These are phyloP conservation scores for Globisporangium emineosum DNA, from an alignment of 352 stramenopile species.

Conservation along the genomic window DNA sequence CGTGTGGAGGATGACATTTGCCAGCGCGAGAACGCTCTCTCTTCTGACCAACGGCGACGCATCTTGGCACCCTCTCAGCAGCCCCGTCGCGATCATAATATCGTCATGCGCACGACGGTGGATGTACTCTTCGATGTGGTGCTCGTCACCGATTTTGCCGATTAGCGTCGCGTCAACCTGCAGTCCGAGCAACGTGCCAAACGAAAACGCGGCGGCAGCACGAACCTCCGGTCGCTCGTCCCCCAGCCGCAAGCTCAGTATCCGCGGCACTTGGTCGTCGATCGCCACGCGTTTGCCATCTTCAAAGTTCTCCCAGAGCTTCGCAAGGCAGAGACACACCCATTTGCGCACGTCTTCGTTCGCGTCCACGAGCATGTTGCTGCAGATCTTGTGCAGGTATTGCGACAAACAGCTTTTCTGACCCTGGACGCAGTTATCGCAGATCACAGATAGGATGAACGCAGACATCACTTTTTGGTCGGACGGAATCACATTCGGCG, in stretches of 20 bases:
- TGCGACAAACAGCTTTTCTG: slow-evolving; percentile 94
- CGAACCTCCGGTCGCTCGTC: slow-evolving; percentile 91
- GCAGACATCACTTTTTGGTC: slow-evolving; percentile 95
- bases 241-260: slow-evolving; percentile 76
- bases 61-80: slow-evolving; percentile 69
- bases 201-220: slow-evolving; percentile 90
- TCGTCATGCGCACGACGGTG: slow-evolving; percentile 57
- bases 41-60: slow-evolving; percentile 80
- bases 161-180: slow-evolving; percentile 59
- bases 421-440: slow-evolving; percentile 87
- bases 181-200: slow-evolving; percentile 90
- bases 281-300: slow-evolving; percentile 85
- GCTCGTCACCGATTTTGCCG: slow-evolving; percentile 41
- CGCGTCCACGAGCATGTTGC: slow-evolving; percentile 55
- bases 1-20: slow-evolving; percentile 84
- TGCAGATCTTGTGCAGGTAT: slow-evolving; percentile 76
- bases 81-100: slow-evolving; percentile 64
- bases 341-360: slow-evolving; percentile 76
- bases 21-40: slow-evolving; percentile 81
- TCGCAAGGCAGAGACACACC: slow-evolving; percentile 92
- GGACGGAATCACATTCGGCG: slow-evolving; percentile 49
- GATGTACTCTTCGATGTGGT: slow-evolving; percentile 60
- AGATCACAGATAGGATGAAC: slow-evolving; percentile 96
- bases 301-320: slow-evolving; percentile 93
- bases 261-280: slow-evolving; percentile 80